These are phyloP conservation scores for Helichrysum umbraculigerum DNA, from an alignment of 129 eudicot species.

Conservation along the genomic window DNA sequence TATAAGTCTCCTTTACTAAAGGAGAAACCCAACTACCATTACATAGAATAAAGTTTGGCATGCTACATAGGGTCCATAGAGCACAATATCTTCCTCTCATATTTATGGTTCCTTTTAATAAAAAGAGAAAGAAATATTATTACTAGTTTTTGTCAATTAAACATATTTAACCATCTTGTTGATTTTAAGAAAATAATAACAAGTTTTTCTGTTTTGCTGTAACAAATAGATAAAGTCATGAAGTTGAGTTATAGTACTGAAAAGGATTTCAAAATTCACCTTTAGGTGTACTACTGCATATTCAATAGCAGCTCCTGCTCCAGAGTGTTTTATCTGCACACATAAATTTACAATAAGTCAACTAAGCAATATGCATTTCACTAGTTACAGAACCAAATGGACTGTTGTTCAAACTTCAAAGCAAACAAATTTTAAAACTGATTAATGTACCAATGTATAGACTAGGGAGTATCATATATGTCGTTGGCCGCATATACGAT, in stretches of 20 bases:
- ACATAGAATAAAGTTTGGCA: constrained; percentile 30
- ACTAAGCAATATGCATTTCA: constrained; percentile 16
- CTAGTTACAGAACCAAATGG: neutral
- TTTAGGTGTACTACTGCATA: constrained; percentile 83
- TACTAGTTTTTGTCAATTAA: neutral
- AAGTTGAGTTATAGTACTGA: neutral
- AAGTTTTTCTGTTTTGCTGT: neutral
- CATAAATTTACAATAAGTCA: constrained; percentile 21
- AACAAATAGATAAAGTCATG: neutral
- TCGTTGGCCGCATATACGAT: too few relatives aligned
- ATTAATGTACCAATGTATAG: too few relatives aligned
- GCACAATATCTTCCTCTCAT: constrained; percentile 20
- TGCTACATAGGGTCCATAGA: constrained; percentile 29
- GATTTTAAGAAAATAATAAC: neutral
- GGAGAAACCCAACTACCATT: constrained; percentile 21
- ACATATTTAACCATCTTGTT: too few relatives aligned
- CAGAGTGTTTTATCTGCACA: constrained; percentile 75
- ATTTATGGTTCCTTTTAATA: neutral
- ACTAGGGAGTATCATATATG: too few relatives aligned
- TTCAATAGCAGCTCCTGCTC: constrained; percentile 94
- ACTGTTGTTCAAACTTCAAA: neutral
- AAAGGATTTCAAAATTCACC: constrained; percentile 37
- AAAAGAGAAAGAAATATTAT: neutral
- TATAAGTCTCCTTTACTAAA: constrained; percentile 26
- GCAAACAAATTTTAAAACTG: neutral